phyloP scores from a whole-genome alignment of 768 basidiomycete genomes.

The Auricularia cornea region DNA sequence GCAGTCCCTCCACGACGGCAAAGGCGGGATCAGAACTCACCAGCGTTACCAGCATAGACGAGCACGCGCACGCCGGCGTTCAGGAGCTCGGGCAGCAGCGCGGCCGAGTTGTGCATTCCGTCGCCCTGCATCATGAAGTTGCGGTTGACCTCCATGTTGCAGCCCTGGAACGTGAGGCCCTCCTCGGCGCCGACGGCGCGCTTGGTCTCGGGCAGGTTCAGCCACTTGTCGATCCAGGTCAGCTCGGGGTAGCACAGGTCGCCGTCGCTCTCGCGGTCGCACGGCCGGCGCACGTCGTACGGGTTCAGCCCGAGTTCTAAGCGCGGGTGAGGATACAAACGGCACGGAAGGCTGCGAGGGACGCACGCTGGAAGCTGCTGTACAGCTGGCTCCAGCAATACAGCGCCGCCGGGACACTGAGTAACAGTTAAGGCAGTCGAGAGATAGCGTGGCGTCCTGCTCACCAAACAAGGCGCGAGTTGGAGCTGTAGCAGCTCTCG shows the following conservation, averaged over 20 bases:
- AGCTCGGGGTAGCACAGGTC: constrained; percentile 73
- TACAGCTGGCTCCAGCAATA: constrained; percentile 76
- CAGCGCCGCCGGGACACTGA: constrained; percentile 55
- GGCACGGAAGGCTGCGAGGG: constrained; percentile 5
- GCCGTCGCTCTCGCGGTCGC: constrained; percentile 64
- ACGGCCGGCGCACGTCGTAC: constrained; percentile 76
- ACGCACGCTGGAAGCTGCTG: constrained; percentile 59
- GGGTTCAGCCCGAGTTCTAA: constrained; percentile 72
- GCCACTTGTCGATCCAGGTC: constrained; percentile 79
- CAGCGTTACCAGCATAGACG: constrained; percentile 81
- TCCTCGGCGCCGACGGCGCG: constrained; percentile 67
- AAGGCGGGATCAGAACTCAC: too few relatives aligned
- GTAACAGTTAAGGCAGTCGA: too few relatives aligned
- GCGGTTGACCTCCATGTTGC: constrained; percentile 60
- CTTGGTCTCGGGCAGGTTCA: constrained; percentile 75
- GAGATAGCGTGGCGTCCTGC: background rate
- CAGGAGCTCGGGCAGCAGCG: constrained; percentile 70
- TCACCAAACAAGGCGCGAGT: constrained; percentile 47
- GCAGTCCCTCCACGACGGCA: too few relatives aligned
- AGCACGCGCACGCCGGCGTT: constrained; percentile 76
- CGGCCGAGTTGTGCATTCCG: constrained; percentile 73
- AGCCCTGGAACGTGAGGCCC: constrained; percentile 42
- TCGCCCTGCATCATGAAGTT: constrained; percentile 80
- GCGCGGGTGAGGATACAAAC: too few relatives aligned
- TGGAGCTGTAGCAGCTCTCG: constrained; percentile 57